Conservation (phyloP, 768 basidiomycete genomes). For the Phlegmacium glaucopus region DNA sequence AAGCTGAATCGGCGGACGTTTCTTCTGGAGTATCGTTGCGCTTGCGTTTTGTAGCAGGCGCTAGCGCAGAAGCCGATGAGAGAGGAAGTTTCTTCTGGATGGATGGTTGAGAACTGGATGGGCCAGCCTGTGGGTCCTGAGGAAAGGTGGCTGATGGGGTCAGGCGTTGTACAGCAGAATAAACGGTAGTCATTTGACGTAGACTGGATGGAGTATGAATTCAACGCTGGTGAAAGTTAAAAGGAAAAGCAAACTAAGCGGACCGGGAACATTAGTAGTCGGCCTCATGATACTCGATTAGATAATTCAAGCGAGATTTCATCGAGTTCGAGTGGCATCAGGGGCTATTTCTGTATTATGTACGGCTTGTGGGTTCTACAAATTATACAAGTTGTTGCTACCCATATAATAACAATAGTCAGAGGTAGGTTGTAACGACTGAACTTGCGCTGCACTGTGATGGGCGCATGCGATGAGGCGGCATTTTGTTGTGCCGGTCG, state of each 20-base stretch:
- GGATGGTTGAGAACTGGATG: constrained; percentile 28
- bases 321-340: no score
- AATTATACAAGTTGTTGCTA: no score
- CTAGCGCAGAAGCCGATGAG: constrained; percentile 10
- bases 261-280: constrained; percentile 23
- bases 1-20: constrained; percentile 43
- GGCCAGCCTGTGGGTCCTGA: constrained; percentile 42
- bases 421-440: no score
- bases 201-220: no score
- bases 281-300: no score
- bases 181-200: constrained; percentile 31
- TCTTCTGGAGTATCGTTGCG: constrained; percentile 61
- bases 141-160: constrained; percentile 24
- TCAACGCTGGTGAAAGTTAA: constrained; percentile 18
- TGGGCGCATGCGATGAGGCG: no score
- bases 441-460: no score
- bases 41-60: constrained; percentile 48
- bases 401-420: no score
- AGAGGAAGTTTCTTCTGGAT: constrained; percentile 37
- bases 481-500: no score
- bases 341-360: no score
- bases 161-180: constrained; percentile 31
- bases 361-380: no score
- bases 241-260: constrained; percentile 22
- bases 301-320: no score